Percentiles rank a stretch among this genome's conserved stretches.
phyloP scores from a whole-genome alignment of 2,329 filamentous ascomycete species.

The Colletotrichum spaethianum region DNA sequence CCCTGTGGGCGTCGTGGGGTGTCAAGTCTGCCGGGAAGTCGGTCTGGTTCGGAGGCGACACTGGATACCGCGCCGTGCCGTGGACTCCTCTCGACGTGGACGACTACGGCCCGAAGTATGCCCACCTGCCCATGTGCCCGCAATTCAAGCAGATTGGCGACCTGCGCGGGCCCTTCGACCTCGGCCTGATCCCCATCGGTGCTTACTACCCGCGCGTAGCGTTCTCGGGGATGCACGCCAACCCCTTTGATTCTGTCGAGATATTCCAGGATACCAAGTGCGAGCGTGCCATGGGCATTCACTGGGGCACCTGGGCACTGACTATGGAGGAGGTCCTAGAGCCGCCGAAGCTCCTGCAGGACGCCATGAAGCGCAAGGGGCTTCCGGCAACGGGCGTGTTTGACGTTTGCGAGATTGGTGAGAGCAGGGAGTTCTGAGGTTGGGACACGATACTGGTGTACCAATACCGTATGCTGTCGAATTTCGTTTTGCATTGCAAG shows the following conservation, averaged over 20 bases:
- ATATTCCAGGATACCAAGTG: conserved; percentile 91
- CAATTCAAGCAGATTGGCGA: conserved; percentile 89
- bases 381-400: conserved; percentile 81
- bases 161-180: conserved; percentile 86
- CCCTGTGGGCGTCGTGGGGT: conserved; percentile 92
- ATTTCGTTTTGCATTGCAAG: neutral
- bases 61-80: conserved; percentile 87
- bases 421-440: conserved; percentile 80
- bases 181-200: conserved; percentile 93
- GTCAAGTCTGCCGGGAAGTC: conserved; percentile 80
- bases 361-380: conserved; percentile 78
- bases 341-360: conserved; percentile 79
- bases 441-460: conserved; percentile 4
- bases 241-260: conserved; percentile 89
- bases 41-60: conserved; percentile 93
- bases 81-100: conserved; percentile 72
- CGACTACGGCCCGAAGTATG: conserved; percentile 79
- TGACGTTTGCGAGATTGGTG: conserved; percentile 87
- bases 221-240: conserved; percentile 87
- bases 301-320: conserved; percentile 93
- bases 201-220: conserved; percentile 82
- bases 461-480: neutral
- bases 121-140: conserved; percentile 80
- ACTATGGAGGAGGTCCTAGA: conserved; percentile 89
- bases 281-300: conserved; percentile 84